Evolutionary conservation across 2,329 filamentous ascomycete genomes (phyloP).

Genomic region (Periconia macrospinosa): DNA sequence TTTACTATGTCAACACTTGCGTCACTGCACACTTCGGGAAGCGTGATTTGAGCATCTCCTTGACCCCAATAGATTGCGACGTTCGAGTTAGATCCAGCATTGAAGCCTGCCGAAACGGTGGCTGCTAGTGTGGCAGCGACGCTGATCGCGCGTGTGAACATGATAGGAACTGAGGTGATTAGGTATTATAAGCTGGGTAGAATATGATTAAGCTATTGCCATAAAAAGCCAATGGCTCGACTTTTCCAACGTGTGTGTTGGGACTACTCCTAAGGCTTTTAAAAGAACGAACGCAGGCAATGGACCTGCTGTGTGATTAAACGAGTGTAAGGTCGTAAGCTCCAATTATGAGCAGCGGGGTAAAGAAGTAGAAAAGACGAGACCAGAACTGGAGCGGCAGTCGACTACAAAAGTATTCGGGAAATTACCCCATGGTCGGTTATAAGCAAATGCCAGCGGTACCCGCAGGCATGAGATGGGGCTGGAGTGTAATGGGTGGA

Average conservation of each 20-base stretch:
- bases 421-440: conserved; percentile 29
- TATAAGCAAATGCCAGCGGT: conserved; percentile 16
- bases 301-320: conserved; percentile 33
- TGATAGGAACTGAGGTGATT: conserved; percentile 29
- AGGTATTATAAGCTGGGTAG: conserved; percentile 15
- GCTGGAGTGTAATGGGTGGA: conserved; percentile 16
- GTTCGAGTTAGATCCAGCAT: conserved; percentile 49
- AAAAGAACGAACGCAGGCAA: conserved; percentile 62
- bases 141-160: conserved; percentile 21
- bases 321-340: conserved; percentile 20
- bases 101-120: conserved; percentile 41
- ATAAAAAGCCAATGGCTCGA: conserved; percentile 16
- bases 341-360: conserved; percentile 1
- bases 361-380: conserved; percentile 10
- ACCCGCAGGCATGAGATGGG: conserved; percentile 28
- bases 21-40: conserved; percentile 56
- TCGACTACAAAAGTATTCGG: not conserved
- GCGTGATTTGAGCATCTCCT: conserved; percentile 51
- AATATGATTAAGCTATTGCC: not conserved
- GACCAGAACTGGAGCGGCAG: conserved; percentile 21
- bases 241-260: conserved; percentile 26
- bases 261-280: conserved; percentile 39
- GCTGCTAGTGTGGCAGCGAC: conserved; percentile 37
- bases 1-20: conserved; percentile 58
- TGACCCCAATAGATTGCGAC: conserved; percentile 61